Percentiles rank a stretch among this genome's conserved stretches.
Conservation (phyloP, 805 yeast genomes). For the Wickerhamiella cacticola region DNA sequence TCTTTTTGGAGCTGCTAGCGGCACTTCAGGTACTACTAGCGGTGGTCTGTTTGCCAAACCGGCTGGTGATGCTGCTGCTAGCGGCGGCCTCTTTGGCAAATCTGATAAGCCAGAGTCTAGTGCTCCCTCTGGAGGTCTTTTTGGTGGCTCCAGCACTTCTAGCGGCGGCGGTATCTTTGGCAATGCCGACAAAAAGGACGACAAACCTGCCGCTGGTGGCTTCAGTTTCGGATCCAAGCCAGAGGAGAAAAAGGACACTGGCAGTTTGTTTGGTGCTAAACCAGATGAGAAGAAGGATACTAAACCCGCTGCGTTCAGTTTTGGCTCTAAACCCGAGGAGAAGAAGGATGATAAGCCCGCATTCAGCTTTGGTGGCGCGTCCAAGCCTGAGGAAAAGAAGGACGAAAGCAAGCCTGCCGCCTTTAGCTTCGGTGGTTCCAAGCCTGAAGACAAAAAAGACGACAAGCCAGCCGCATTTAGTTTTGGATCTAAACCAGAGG, state of each 20-base stretch:
- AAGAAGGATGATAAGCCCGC: constrained; percentile 15
- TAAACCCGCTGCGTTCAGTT: constrained; percentile 15
- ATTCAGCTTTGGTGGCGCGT: constrained; percentile 15
- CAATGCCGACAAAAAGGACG: constrained; percentile 8
- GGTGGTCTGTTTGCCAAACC: not conserved
- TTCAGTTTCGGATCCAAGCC: constrained; percentile 12
- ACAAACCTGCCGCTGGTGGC: constrained; percentile 19
- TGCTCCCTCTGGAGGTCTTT: constrained; percentile 12
- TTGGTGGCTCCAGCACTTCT: constrained; percentile 14
- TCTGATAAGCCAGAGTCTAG: constrained; percentile 13
- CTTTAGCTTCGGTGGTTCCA: constrained; percentile 13
- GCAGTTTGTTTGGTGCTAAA: constrained; percentile 15
- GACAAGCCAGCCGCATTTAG: not conserved
- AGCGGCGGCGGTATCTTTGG: constrained; percentile 10
- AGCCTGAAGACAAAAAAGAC: constrained; percentile 12
- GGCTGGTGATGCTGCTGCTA: constrained; percentile 13
- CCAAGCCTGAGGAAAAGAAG: constrained; percentile 5
- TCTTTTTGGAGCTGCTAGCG: constrained; percentile 18
- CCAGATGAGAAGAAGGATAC: constrained; percentile 11
- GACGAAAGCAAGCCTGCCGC: constrained; percentile 12
- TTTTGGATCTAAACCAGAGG: constrained; percentile 17
- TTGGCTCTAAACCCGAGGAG: constrained; percentile 13
- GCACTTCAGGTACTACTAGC: not conserved
- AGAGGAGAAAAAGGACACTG: not conserved
- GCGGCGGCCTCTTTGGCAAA: not conserved